These are phyloP conservation scores for Colletotrichum abscissum DNA, from an alignment of 2,329 filamentous ascomycete genomes.

Conservation along the genomic window DNA sequence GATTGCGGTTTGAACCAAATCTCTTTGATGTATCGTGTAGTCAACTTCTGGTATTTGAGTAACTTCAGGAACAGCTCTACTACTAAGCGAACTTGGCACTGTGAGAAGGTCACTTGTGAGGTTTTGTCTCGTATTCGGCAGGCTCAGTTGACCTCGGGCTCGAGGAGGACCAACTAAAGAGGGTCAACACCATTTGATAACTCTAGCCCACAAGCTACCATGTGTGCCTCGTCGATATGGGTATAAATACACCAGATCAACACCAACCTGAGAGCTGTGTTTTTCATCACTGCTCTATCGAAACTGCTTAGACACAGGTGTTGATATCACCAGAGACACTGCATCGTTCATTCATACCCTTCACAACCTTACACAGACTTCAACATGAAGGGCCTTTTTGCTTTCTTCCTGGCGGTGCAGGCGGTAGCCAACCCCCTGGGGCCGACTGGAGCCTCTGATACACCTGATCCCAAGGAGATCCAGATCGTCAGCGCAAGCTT, in stretches of 20 bases:
- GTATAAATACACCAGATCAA: not conserved
- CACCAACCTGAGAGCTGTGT: not conserved
- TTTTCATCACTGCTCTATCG: not conserved
- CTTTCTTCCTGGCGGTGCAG: slow-evolving; percentile 49
- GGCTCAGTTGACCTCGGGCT: too few species aligned
- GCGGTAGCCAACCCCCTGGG: slow-evolving; percentile 49
- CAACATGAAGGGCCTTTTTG: slow-evolving; percentile 50
- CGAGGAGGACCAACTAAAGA: not conserved
- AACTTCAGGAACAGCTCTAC: not conserved
- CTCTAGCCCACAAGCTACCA: not conserved
- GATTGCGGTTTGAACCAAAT: not conserved
- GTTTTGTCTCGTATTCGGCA: too few species aligned
- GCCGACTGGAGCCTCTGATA: slow-evolving; percentile 45
- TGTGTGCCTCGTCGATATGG: not conserved
- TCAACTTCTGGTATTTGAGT: not conserved
- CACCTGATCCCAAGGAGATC: slow-evolving; percentile 53
- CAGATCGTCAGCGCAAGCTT: slow-evolving; percentile 52
- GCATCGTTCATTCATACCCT: not conserved
- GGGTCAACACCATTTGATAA: not conserved
- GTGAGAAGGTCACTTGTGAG: too few species aligned
- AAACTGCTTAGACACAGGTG: too few species aligned
- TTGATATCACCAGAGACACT: not conserved
- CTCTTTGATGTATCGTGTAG: not conserved
- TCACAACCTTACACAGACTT: slow-evolving; percentile 1
- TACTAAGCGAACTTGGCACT: not conserved